Percentiles rank a stretch among this genome's conserved stretches.
Conservation (phyloP, 2,329 filamentous ascomycete genomes). For the Immersiporthe knoxdaviesiana region DNA sequence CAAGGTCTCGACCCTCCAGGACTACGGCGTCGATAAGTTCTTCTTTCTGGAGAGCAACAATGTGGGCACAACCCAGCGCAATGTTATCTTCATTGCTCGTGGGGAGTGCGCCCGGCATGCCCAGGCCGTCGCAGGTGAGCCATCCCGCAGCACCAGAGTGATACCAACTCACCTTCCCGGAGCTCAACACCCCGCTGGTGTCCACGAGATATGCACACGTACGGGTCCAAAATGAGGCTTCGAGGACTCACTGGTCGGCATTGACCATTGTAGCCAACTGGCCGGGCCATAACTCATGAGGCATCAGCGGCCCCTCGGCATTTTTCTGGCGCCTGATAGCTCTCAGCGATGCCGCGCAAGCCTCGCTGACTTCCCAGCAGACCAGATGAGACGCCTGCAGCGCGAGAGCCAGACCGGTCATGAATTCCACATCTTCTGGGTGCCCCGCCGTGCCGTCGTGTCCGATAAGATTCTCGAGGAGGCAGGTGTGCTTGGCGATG, state of each 20-base stretch:
- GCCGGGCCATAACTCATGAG: neutral
- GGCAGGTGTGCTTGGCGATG: slow-evolving; percentile 88
- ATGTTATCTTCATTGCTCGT: slow-evolving; percentile 90
- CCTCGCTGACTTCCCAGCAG: slow-evolving; percentile 63
- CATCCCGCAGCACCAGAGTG: slow-evolving; percentile 14
- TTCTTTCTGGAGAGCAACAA: slow-evolving; percentile 97
- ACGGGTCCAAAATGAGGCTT: neutral
- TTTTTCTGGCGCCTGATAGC: neutral
- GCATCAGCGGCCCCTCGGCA: neutral
- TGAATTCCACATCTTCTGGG: slow-evolving; percentile 97
- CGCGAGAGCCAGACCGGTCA: slow-evolving; percentile 87
- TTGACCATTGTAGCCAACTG: neutral
- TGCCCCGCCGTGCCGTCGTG: slow-evolving; percentile 86
- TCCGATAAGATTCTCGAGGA: slow-evolving; percentile 92
- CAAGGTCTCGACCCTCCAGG: slow-evolving; percentile 92
- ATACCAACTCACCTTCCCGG: neutral
- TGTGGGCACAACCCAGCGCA: slow-evolving; percentile 90
- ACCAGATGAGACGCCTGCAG: slow-evolving; percentile 87
- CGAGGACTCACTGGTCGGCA: neutral
- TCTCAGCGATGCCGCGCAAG: neutral
- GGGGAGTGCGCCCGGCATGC: slow-evolving; percentile 87
- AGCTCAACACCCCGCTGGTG: too few relatives aligned
- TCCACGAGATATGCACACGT: neutral
- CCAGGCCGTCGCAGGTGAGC: slow-evolving; percentile 84
- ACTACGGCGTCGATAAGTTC: slow-evolving; percentile 97